Conservation (phyloP, 257 asterid species). For the Lavandula angustifolia region DNA sequence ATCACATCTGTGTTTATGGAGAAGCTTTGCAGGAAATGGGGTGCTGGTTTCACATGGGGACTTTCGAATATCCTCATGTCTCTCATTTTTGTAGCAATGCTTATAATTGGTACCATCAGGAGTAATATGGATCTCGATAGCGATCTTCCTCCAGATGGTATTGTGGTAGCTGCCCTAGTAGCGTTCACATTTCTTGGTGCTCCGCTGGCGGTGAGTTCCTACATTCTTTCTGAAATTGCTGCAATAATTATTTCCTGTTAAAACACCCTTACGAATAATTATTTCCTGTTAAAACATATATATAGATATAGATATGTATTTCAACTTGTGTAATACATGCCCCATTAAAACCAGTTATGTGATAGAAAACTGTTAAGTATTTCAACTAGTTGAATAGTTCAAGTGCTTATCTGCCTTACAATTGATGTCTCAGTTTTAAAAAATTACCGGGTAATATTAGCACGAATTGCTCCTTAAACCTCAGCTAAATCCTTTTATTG, state of each 20-base stretch:
- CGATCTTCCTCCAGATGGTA: conserved; percentile 56
- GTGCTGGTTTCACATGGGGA: conserved; percentile 94
- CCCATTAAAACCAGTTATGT: background rate
- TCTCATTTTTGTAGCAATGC: conserved; percentile 72
- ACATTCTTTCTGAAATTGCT: conserved; percentile 17
- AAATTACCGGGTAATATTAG: conserved; percentile 9
- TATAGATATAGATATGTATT: background rate
- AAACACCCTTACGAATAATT: background rate
- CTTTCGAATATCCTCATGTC: conserved; percentile 69
- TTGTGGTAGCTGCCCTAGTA: conserved; percentile 67
- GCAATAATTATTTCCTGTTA: background rate
- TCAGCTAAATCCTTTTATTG: background rate
- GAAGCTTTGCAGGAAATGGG: conserved; percentile 81
- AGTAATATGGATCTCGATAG: conserved; percentile 44
- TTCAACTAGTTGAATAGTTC: background rate
- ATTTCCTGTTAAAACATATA: no score
- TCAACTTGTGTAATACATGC: background rate
- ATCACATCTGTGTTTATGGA: conserved; percentile 82
- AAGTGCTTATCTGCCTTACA: conserved; percentile 9
- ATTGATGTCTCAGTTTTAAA: background rate
- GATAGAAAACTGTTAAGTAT: background rate
- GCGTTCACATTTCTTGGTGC: conserved; percentile 76
- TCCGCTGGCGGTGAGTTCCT: conserved; percentile 84
- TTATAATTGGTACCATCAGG: conserved; percentile 52
- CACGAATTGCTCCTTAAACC: background rate